Conservation (phyloP, 169 alveolate species). For the Perkinsus olseni region DNA sequence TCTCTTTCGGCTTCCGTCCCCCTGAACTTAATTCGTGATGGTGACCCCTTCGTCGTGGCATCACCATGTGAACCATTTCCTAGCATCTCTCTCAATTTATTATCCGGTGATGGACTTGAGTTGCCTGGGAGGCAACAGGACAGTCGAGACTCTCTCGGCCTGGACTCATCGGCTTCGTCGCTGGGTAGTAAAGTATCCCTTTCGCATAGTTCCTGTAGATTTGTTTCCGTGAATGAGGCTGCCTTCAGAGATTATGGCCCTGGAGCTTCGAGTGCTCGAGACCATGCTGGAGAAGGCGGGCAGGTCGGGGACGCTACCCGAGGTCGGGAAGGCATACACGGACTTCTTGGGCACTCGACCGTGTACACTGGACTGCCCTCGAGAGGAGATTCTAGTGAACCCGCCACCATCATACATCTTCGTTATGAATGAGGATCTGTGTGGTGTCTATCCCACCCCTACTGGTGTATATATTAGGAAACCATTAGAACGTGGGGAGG, state of each 20-base stretch:
- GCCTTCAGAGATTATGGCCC: not conserved
- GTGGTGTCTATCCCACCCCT: not conserved
- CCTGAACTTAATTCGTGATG: too few relatives aligned
- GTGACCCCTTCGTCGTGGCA: too few relatives aligned
- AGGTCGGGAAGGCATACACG: not conserved
- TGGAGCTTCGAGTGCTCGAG: not conserved
- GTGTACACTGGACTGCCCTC: not conserved
- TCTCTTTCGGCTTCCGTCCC: too few relatives aligned
- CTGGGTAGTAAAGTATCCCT: too few relatives aligned
- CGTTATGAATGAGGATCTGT: not conserved
- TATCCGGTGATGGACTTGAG: too few relatives aligned
- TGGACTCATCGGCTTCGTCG: too few relatives aligned
- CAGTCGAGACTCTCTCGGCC: too few relatives aligned
- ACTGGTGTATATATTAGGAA: not conserved
- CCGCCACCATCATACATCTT: not conserved
- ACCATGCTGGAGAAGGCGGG: not conserved
- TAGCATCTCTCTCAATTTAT: too few relatives aligned
- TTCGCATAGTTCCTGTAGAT: too few relatives aligned
- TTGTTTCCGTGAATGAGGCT: not conserved
- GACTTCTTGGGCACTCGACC: not conserved
- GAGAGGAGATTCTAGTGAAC: not conserved
- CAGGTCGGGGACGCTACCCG: not conserved
- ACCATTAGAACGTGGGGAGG: not conserved
- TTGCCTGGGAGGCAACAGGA: too few relatives aligned
- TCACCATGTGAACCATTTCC: too few relatives aligned